A percentile compares a stretch with the other conserved stretches of the same genome.
These are phyloP conservation scores for Schizochytrium sp. DNA, from an alignment of 108 stramenopile species.

Conservation along the genomic window DNA sequence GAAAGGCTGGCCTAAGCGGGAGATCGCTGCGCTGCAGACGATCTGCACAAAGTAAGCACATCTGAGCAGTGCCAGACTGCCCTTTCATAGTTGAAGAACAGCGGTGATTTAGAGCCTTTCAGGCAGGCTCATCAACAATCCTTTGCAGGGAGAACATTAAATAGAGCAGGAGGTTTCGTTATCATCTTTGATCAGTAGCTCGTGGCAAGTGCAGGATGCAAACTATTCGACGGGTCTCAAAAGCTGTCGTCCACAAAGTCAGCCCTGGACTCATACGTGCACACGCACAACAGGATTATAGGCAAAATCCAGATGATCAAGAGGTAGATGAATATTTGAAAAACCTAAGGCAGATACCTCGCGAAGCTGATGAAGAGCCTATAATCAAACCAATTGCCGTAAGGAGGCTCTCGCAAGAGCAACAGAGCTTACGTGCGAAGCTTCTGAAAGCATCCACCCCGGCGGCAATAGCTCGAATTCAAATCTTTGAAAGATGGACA, in stretches of 20 bases:
- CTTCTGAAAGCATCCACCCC: slow-evolving; percentile 5
- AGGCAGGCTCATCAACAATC: no score
- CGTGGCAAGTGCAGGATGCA: no score
- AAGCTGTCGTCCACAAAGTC: background rate
- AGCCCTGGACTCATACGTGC: background rate
- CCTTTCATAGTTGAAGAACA: no score
- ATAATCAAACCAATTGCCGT: background rate
- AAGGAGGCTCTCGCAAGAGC: slow-evolving; percentile 26
- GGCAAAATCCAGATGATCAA: background rate
- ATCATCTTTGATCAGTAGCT: no score
- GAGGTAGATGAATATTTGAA: slow-evolving; percentile 1
- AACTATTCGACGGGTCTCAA: background rate
- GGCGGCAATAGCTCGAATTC: background rate
- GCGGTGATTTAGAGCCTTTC: no score
- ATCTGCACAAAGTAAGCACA: no score
- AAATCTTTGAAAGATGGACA: slow-evolving; percentile 41
- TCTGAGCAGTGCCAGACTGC: no score
- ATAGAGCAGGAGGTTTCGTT: no score
- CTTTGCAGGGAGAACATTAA: no score
- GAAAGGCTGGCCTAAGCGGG: no score
- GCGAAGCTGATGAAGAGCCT: background rate
- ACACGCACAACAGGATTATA: background rate
- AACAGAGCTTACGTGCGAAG: background rate
- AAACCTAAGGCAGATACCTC: background rate
- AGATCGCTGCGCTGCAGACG: no score